Evolutionary conservation across 1,284 basidiomycete genomes (phyloP), one percentile per base, ranked within the genome.

Genomic region (Gymnopus androsaceus): DNA sequence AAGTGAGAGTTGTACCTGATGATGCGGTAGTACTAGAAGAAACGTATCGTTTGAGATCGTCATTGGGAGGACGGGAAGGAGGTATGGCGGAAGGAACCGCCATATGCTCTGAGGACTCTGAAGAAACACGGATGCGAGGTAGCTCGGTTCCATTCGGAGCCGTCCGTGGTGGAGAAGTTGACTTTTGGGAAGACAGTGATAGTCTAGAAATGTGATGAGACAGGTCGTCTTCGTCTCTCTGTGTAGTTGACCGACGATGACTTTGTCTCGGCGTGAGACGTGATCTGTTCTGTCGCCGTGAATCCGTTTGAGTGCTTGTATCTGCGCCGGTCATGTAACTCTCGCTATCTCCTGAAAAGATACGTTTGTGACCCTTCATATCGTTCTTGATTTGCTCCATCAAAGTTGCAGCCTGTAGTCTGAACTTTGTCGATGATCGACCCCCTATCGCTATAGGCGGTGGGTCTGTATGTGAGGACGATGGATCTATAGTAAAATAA

Each of bases 351-450:
- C 77, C 80, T 2, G 88, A 88, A 63, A 87, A 85, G 1, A 88
- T 61, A 17, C 87, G 84, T 67, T 88, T 89, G 40, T 81, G 78
- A 8, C 82, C 79, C 63, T 82, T 85, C 77, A 90, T 82, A 61
- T 90, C 88, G 54, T 76, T 78, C 69, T 88, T 88, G 59, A 94
- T 92, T 60, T 91, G 88, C 15, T 87, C 88, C 88, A 95, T 92
- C 45, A 94, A 72, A 36, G 80, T 83, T 11, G 83, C 88, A 3
- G 89, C 92, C 62, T 90, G 84, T 61, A 84, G 77, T 36, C 91
- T 80, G 66, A 90, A 90, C 11, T 79, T 82, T 28, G 84, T 73
- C 15, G 87, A 86, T 0, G 85, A 85, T 56, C 81, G 81, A 63
- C 17, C 71, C 69, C 11, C 63, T 73, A 66, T 65, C 15, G 38